Conservation (phyloP, 441 rosid genomes). For the Gossypium trilobum region DNA sequence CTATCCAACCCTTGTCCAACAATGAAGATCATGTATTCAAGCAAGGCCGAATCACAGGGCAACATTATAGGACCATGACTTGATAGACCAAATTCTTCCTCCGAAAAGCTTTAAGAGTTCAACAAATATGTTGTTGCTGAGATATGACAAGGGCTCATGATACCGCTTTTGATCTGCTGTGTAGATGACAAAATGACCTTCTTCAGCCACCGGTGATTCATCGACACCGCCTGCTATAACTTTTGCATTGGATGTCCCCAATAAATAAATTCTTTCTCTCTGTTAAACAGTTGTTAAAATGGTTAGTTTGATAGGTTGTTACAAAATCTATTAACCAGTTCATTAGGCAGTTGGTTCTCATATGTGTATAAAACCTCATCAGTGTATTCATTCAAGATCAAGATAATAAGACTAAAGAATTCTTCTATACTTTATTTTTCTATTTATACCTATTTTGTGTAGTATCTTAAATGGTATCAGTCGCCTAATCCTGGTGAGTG, state of each 20-base stretch:
- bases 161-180: constrained; percentile 15
- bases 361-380: too few relatives aligned
- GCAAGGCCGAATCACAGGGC: constrained; percentile 30
- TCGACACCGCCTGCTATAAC: not conserved
- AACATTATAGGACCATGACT: constrained; percentile 23
- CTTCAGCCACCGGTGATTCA: not conserved
- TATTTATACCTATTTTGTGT: too few relatives aligned
- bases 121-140: not conserved
- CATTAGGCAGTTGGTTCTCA: too few relatives aligned
- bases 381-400: too few relatives aligned
- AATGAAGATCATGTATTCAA: constrained; percentile 21
- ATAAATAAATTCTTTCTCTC: too few relatives aligned
- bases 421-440: too few relatives aligned
- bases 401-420: too few relatives aligned
- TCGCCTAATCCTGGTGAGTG: too few relatives aligned
- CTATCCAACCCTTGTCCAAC: not conserved
- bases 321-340: too few relatives aligned
- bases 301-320: too few relatives aligned
- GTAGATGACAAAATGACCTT: constrained; percentile 18
- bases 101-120: constrained; percentile 15
- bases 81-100: constrained; percentile 26
- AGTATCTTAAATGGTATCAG: too few relatives aligned
- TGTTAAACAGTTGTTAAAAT: too few relatives aligned
- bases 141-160: constrained; percentile 15
- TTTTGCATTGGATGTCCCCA: not conserved